These are phyloP conservation scores for Teratosphaeria epicoccoides DNA, from an alignment of 2,329 filamentous ascomycete genomes.

Conservation along the genomic window DNA sequence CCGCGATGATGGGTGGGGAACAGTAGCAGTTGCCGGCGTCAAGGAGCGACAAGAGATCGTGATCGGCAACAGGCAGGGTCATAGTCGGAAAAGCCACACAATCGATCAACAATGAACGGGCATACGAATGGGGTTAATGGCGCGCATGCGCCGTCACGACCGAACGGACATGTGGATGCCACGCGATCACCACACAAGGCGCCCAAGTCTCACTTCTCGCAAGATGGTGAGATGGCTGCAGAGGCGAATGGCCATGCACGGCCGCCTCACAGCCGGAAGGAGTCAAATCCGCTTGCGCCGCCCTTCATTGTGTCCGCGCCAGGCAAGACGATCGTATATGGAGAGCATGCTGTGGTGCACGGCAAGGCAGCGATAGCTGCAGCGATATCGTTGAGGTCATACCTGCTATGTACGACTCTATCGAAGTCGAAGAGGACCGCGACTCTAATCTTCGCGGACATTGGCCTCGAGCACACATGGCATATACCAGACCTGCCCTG, in stretches of 20 bases:
- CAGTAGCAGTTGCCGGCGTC: not conserved
- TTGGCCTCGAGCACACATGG: conserved; percentile 84
- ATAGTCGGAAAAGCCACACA: not conserved
- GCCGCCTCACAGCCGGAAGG: not conserved
- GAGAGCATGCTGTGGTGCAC: conserved; percentile 95
- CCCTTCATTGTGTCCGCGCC: conserved; percentile 97
- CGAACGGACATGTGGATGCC: not conserved
- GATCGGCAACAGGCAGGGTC: not conserved
- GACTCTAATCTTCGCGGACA: conserved; percentile 80
- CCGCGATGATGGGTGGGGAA: not conserved
- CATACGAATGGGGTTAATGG: conserved; percentile 1
- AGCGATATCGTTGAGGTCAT: conserved; percentile 87
- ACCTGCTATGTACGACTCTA: conserved; percentile 87
- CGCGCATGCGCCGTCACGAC: not conserved
- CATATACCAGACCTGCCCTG: conserved; percentile 87
- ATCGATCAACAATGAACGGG: not conserved
- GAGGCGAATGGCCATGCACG: not conserved
- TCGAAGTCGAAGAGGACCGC: conserved; percentile 87
- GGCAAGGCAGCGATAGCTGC: conserved; percentile 94
- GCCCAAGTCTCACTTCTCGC: not conserved
- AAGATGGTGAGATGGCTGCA: too few relatives aligned
- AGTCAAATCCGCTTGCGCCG: conserved; percentile 56
- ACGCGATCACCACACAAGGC: not conserved
- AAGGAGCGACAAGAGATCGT: not conserved
- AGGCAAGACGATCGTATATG: conserved; percentile 96